Evolutionary conservation across 108 stramenopile species (phyloP).

Genomic region (Schizochytrium sp.): DNA sequence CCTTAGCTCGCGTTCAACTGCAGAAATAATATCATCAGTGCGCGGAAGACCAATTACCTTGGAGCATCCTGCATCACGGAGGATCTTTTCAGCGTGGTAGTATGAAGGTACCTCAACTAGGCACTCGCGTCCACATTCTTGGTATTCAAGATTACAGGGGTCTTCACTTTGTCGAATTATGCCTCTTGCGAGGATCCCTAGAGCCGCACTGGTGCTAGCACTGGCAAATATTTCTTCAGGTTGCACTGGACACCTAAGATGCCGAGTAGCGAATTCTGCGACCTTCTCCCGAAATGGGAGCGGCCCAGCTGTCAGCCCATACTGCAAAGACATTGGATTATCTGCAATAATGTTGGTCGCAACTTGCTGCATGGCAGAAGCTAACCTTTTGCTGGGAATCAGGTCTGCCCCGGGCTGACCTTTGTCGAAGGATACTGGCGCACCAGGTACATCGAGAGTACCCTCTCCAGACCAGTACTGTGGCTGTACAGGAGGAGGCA

Average conservation of each 20-base stretch:
- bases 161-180: background rate
- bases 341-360: background rate
- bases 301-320: constrained; percentile 28
- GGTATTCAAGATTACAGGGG: background rate
- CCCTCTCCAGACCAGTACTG: constrained; percentile 24
- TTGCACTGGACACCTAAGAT: background rate
- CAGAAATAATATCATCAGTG: background rate
- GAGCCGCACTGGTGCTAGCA: constrained; percentile 37
- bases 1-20: background rate
- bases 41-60: background rate
- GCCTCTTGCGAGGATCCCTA: background rate
- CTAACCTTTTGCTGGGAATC: background rate
- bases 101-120: constrained; percentile 42
- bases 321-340: constrained; percentile 25
- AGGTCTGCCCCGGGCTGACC: constrained; percentile 44
- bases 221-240: constrained; percentile 8
- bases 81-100: background rate
- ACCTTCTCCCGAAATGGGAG: constrained; percentile 15
- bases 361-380: background rate
- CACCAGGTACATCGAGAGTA: background rate
- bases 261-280: background rate
- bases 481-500: no score
- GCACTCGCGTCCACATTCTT: constrained; percentile 8
- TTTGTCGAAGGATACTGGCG: constrained; percentile 17
- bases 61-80: constrained; percentile 37